Conservation (phyloP, 495 filamentous ascomycete species). For the Cudoniella acicularis region DNA sequence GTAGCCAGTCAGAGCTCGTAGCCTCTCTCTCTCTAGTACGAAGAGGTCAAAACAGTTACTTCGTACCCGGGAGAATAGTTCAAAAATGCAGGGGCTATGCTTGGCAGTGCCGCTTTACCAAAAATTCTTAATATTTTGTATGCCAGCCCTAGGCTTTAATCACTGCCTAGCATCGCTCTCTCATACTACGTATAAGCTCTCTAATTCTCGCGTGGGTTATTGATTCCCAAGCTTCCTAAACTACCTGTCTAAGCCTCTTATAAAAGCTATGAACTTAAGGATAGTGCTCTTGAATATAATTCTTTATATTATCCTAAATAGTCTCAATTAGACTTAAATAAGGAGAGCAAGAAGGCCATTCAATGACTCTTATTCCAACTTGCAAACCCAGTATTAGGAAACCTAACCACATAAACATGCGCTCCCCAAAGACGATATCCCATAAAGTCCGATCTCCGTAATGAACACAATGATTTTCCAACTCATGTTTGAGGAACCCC, state of each 20-base stretch:
- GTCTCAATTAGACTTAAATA: conserved; percentile 1
- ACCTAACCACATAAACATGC: no score
- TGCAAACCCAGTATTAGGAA: no score
- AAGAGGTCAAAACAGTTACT: no score
- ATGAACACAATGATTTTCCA: no score
- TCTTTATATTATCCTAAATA: conserved; percentile 5
- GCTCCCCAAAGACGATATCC: no score
- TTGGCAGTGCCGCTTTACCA: neutral
- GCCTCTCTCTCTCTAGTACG: no score
- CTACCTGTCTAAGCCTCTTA: neutral
- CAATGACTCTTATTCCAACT: neutral
- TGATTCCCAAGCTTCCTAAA: conserved; percentile 2
- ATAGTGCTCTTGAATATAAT: neutral
- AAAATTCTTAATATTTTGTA: neutral
- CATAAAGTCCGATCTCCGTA: no score
- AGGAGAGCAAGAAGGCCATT: conserved; percentile 1
- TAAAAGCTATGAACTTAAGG: neutral
- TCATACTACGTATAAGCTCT: neutral
- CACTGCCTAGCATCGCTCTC: neutral
- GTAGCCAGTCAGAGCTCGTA: no score
- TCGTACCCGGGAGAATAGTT: neutral
- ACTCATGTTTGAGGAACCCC: no score
- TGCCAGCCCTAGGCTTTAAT: neutral
- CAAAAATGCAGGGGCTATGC: neutral
- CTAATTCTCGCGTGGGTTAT: conserved; percentile 5